A percentile compares a stretch with the other conserved stretches of the same genome.
Evolutionary conservation across 176 grass and related monocot species (phyloP).

Genomic region (Aegilops speltoides): DNA sequence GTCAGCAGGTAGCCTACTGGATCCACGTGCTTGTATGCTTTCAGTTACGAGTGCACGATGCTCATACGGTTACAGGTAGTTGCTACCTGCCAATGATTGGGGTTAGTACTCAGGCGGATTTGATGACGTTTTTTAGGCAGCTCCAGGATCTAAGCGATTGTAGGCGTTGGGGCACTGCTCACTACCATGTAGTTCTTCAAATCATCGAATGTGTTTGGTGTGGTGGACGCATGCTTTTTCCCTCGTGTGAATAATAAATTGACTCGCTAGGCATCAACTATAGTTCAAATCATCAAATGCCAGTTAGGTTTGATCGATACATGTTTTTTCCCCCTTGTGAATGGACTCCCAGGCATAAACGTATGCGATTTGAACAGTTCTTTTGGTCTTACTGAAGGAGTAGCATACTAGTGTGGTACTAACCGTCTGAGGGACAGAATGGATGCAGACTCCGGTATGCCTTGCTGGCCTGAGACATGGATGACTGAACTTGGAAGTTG

Average conservation of each 20-base stretch:
- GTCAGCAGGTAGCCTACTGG: slow-evolving; percentile 29
- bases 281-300: too few relatives aligned
- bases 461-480: background rate
- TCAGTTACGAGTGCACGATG: too few relatives aligned
- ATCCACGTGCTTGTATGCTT: background rate
- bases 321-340: background rate
- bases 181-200: too few relatives aligned
- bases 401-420: background rate
- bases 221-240: background rate
- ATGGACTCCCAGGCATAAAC: background rate
- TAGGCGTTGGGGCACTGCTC: background rate
- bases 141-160: background rate
- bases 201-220: background rate
- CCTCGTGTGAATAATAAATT: background rate
- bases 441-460: too few relatives aligned
- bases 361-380: background rate
- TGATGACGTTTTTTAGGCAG: background rate
- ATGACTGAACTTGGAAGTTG: background rate
- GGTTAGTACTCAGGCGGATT: background rate
- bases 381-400: background rate
- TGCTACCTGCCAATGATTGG: slow-evolving; percentile 5
- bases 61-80: background rate
- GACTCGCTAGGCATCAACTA: too few relatives aligned
- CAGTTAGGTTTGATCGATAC: background rate
- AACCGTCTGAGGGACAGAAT: background rate